Evolutionary conservation across 306 rosid species (phyloP), one percentile per base, ranked within the genome.

Genomic region (Lotus japonicus): DNA sequence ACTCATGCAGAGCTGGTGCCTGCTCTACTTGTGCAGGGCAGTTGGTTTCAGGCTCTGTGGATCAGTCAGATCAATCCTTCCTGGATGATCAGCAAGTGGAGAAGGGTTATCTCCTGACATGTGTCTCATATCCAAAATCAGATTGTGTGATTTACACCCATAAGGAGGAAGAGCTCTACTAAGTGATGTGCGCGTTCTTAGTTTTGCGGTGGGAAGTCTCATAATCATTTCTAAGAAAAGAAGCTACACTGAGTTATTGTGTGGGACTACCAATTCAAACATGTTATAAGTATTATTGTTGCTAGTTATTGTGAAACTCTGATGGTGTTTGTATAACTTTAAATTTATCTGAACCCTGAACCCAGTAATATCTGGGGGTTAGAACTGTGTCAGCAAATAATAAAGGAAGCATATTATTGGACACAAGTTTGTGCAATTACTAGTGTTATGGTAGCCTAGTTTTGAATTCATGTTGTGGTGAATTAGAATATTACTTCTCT

Each of bases 21-120:
- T 92, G 96, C 83, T 89, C 92, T 26, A 82, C 96, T 6, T 87
- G 96, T 69, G 91, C 96, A 0, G 92, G 95, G 4, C 68, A 71
- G 28, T 0, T 88, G 61, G 80, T 23, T 64, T 60, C 77, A 0
- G 89, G 94, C 28, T 35, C 82, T 0, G 88, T 83, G 48, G 96
- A 88, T 58, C 97, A 88, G 58, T 79, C 91, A 0, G 89, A 91
- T 11, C 86, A 79, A 21, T 75, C 90, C 4, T 83, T 86, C 78
- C 81, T 91, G 2, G 87, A 88, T 9, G 88, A 88, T 0, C 64
- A 81, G 3, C 94, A 86, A 66, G 78, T 80, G 13, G 80, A 79
- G 74, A 61, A 80, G 53, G 94, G 89, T 4, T 86, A 82, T 59
- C 44, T 83, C 60, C 77, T 87, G 33, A 82, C 89, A 1, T 86